A percentile compares a stretch with the other conserved stretches of the same genome.
Conservation (phyloP, 2,329 filamentous ascomycete genomes). For the Teratosphaeria pseudoeucalypti region DNA sequence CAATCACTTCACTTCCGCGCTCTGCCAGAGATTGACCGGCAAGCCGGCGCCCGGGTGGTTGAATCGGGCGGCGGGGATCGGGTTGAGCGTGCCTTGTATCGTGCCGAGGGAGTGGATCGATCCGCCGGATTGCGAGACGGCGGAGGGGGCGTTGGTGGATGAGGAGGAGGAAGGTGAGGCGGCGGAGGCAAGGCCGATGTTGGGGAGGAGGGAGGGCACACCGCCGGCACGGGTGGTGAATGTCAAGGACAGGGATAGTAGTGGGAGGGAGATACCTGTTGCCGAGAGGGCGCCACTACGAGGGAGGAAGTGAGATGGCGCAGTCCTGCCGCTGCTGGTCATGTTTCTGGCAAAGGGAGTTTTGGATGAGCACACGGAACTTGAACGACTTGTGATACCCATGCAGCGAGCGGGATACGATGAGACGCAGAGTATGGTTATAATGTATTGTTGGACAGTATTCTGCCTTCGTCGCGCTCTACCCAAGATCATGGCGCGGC, state of each 20-base stretch:
- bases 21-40: conserved; percentile 64
- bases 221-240: conserved; percentile 20
- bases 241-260: conserved; percentile 27
- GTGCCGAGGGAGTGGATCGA: conserved; percentile 75
- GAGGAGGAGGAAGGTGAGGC: conserved; percentile 44
- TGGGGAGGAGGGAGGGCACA: conserved; percentile 19
- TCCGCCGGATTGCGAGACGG: conserved; percentile 64
- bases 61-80: conserved; percentile 75
- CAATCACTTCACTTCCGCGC: conserved; percentile 75
- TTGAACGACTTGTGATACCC: neutral
- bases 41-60: conserved; percentile 63
- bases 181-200: conserved; percentile 39
- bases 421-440: neutral
- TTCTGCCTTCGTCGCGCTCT: neutral
- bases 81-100: conserved; percentile 68
- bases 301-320: conserved; percentile 1
- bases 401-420: neutral
- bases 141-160: conserved; percentile 58
- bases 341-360: neutral
- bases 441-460: neutral
- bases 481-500: neutral
- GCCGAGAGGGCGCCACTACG: conserved; percentile 37
- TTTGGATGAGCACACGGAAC: neutral
- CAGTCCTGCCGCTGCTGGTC: neutral
- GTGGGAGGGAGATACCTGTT: conserved; percentile 32